Percentiles rank a stretch among this genome's conserved stretches.
Conservation (phyloP, 225 moss, liverwort and hornwort species). For the Rhytidiadelphus loreus region DNA sequence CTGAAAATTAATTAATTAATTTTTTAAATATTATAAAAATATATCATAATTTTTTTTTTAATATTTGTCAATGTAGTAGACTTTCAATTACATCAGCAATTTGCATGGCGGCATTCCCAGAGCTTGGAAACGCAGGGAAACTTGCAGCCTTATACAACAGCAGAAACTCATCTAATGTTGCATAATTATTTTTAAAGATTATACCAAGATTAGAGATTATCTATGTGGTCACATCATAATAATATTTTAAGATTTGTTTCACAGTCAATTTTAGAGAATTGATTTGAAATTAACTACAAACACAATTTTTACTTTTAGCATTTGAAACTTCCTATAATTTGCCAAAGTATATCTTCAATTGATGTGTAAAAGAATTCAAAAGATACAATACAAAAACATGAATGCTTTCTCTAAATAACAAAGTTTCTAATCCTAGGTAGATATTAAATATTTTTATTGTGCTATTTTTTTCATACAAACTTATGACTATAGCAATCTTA, state of each 20-base stretch:
- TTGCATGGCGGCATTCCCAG: too few relatives aligned
- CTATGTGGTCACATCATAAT: neutral
- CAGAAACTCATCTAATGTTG: too few relatives aligned
- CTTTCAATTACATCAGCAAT: too few relatives aligned
- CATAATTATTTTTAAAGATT: too few relatives aligned
- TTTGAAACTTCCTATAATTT: neutral
- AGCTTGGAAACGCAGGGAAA: too few relatives aligned
- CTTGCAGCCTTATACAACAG: too few relatives aligned
- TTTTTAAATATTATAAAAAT: too few relatives aligned
- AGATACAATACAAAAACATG: too few relatives aligned
- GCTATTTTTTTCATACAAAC: accelerated
- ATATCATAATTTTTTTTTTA: too few relatives aligned
- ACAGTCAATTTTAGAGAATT: neutral
- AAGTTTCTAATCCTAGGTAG: neutral
- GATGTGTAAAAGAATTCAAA: too few relatives aligned
- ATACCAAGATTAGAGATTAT: neutral
- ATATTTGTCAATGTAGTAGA: too few relatives aligned
- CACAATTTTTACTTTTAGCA: neutral
- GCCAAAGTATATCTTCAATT: neutral
- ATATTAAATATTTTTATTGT: neutral
- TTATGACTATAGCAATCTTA: accelerated
- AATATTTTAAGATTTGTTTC: neutral
- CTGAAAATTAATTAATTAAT: too few relatives aligned
- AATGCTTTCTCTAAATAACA: neutral
- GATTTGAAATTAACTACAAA: neutral